Evolutionary conservation across 345 rosid genomes (phyloP).

Genomic region (Passiflora organensis): DNA sequence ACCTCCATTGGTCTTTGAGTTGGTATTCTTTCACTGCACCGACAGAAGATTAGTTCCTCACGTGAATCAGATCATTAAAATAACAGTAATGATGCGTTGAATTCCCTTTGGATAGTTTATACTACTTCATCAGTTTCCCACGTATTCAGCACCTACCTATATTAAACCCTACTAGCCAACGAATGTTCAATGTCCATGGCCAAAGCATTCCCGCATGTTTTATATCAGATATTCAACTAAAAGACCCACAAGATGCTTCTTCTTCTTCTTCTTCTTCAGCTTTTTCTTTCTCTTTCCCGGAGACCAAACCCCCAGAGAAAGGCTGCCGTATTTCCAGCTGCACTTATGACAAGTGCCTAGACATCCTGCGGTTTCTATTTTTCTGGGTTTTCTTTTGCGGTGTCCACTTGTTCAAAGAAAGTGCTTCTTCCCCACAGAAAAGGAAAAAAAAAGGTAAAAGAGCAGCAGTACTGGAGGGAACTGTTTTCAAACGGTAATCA

Average conservation of each 20-base stretch:
- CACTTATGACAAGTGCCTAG: neutral
- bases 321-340: too few relatives aligned
- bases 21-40: too few relatives aligned
- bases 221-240: neutral
- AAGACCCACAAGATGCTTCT: neutral
- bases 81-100: conserved; percentile 5
- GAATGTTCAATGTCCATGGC: conserved; percentile 5
- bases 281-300: conserved; percentile 12
- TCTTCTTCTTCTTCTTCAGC: conserved; percentile 9
- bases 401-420: conserved; percentile 12
- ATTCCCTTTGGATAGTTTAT: neutral
- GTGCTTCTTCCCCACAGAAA: conserved; percentile 14
- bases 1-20: too few relatives aligned
- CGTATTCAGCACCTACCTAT: conserved; percentile 9
- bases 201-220: conserved; percentile 16
- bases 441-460: conserved; percentile 5
- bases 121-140: conserved; percentile 12
- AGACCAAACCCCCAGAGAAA: too few relatives aligned
- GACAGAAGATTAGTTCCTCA: neutral
- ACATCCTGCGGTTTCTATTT: conserved; percentile 18
- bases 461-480: conserved; percentile 33
- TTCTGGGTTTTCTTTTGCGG: conserved; percentile 1
- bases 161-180: conserved; percentile 7
- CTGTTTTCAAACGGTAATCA: conserved; percentile 32
- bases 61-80: neutral